Evolutionary conservation across 148 eudicot species (phyloP).

Genomic region (Rhododendron henanense): DNA sequence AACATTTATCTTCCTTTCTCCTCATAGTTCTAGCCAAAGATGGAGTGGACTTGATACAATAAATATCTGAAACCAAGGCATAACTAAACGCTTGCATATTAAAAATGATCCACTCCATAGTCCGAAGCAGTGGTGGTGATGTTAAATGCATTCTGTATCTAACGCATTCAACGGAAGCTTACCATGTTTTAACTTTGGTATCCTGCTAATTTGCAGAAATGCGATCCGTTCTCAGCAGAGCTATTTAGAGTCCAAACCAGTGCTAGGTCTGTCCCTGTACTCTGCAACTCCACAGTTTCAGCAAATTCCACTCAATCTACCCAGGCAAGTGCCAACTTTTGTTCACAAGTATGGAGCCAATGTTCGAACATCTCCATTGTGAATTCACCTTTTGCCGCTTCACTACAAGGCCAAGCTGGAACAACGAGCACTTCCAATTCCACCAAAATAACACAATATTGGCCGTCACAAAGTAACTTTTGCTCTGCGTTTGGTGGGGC

Average conservation of each 20-base stretch:
- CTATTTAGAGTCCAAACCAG: constrained; percentile 33
- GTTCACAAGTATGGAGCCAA: constrained; percentile 70
- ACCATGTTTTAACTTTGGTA: neutral
- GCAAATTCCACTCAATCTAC: constrained; percentile 39
- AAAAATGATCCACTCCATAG: no score
- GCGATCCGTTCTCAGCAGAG: constrained; percentile 59
- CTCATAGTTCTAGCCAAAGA: neutral
- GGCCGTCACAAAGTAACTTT: constrained; percentile 62
- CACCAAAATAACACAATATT: constrained; percentile 49
- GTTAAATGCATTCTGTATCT: neutral
- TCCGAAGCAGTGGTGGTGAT: neutral
- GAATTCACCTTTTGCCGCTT: constrained; percentile 63
- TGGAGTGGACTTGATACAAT: no score
- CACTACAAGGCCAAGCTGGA: constrained; percentile 45
- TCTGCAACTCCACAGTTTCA: constrained; percentile 60
- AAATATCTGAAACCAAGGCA: no score
- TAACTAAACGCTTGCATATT: neutral
- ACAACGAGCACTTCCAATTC: constrained; percentile 29
- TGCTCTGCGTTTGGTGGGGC: constrained; percentile 32
- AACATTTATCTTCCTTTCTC: no score
- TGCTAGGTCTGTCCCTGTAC: constrained; percentile 47
- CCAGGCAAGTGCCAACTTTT: constrained; percentile 44
- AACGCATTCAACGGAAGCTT: neutral
- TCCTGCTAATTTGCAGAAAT: constrained; percentile 42
- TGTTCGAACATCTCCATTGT: constrained; percentile 60